Percentiles rank a stretch among this genome's conserved stretches.
Conservation (phyloP, 139 green algal species). For the Zygnema circumcarinatum region DNA sequence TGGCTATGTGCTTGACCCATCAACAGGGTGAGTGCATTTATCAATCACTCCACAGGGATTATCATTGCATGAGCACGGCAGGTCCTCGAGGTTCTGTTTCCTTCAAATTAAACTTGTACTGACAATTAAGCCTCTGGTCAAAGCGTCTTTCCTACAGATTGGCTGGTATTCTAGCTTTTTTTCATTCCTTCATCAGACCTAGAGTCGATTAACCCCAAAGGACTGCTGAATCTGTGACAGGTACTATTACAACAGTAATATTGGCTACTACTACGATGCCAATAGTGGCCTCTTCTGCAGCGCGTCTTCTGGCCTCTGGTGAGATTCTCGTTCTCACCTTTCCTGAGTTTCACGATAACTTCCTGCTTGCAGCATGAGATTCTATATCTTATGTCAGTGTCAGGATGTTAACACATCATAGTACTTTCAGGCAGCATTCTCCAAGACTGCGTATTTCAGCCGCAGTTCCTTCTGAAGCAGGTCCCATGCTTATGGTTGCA, state of each 20-base stretch:
- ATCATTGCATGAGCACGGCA: conserved; percentile 9
- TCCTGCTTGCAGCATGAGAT: background rate
- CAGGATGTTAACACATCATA: background rate
- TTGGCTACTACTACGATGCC: conserved; percentile 36
- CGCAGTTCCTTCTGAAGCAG: background rate
- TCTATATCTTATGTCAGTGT: background rate
- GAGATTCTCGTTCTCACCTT: background rate
- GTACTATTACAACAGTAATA: conserved; percentile 24
- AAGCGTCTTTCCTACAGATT: too few relatives aligned
- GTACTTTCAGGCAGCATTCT: background rate
- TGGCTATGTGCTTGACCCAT: conserved; percentile 2
- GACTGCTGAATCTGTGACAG: too few relatives aligned
- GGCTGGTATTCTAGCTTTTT: too few relatives aligned
- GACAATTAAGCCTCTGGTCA: too few relatives aligned
- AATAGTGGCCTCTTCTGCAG: background rate
- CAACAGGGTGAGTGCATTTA: background rate
- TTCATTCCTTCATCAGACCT: too few relatives aligned
- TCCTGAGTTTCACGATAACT: background rate
- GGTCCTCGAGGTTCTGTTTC: background rate
- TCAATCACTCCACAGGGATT: too few relatives aligned
- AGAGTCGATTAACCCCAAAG: too few relatives aligned
- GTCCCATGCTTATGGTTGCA: conserved; percentile 5
- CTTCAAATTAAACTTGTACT: background rate
- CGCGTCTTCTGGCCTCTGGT: conserved; percentile 14
- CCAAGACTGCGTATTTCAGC: too few relatives aligned